A percentile compares a stretch with the other conserved stretches of the same genome.
These are phyloP conservation scores for Mentha longifolia DNA, from an alignment of 257 asterid genomes.

Conservation along the genomic window DNA sequence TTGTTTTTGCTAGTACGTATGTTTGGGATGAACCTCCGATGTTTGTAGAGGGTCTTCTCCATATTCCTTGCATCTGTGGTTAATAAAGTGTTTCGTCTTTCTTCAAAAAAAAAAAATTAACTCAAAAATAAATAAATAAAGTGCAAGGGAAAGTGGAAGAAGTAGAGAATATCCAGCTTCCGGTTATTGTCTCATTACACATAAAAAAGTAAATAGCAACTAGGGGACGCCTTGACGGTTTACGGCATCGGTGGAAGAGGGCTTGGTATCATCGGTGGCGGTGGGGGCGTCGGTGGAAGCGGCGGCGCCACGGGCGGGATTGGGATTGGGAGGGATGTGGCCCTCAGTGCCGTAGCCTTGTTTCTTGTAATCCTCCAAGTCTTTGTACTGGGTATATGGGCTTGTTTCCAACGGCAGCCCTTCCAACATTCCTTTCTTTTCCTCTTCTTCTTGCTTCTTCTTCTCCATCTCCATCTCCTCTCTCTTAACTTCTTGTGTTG, in stretches of 20 bases:
- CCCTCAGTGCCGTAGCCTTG: slow-evolving; percentile 84
- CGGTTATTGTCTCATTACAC: not conserved
- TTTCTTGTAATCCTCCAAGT: slow-evolving; percentile 85
- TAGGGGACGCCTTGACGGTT: slow-evolving; percentile 46
- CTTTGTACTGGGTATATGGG: slow-evolving; percentile 84
- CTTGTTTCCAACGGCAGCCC: slow-evolving; percentile 76
- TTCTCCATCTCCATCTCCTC: slow-evolving; percentile 45
- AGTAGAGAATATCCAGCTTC: not conserved
- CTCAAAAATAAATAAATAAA: too few species aligned
- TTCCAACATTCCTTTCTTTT: slow-evolving; percentile 39
- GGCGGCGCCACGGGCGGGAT: slow-evolving; percentile 72
- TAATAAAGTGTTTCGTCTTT: too few species aligned
- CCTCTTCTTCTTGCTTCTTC: slow-evolving; percentile 28
- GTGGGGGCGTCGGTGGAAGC: slow-evolving; percentile 92
- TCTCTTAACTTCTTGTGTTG: not conserved
- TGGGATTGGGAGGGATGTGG: slow-evolving; percentile 66
- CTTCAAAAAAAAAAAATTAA: too few species aligned
- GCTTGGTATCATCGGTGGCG: slow-evolving; percentile 26
- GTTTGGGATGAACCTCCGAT: too few species aligned
- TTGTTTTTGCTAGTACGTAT: too few species aligned
- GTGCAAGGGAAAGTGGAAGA: not conserved
- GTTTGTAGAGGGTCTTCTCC: too few species aligned
- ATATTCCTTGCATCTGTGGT: too few species aligned
- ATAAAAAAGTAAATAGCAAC: not conserved
- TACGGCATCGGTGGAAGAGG: slow-evolving; percentile 45